phyloP scores from a whole-genome alignment of 139 green algal species.

The Coccomyxa sp. region DNA sequence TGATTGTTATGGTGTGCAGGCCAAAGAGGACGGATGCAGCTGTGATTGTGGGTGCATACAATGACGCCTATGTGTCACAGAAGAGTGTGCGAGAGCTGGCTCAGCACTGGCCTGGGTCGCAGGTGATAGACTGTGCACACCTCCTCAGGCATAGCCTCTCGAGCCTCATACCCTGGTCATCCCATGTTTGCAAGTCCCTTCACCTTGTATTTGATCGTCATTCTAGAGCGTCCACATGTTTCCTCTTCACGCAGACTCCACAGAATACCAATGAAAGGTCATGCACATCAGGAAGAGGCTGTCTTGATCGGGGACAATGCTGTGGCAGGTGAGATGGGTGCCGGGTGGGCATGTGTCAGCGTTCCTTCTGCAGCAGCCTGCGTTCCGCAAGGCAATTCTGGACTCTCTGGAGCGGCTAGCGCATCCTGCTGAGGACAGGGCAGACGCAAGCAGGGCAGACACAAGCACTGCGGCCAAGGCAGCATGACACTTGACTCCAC shows the following conservation, averaged over 20 bases:
- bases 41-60: slow-evolving; percentile 64
- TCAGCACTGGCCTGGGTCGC: slow-evolving; percentile 21
- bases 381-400: slow-evolving; percentile 39
- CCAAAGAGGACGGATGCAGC: slow-evolving; percentile 62
- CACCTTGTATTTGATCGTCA: background rate
- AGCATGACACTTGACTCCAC: no score
- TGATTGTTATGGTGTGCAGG: slow-evolving; percentile 25
- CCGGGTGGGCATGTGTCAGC: slow-evolving; percentile 69
- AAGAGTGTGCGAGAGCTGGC: slow-evolving; percentile 52
- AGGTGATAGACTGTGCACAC: background rate
- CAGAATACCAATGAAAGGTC: background rate
- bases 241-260: background rate
- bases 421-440: no score
- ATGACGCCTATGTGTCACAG: slow-evolving; percentile 72
- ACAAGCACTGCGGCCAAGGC: no score
- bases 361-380: slow-evolving; percentile 70
- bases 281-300: background rate
- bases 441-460: no score
- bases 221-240: background rate
- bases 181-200: background rate
- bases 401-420: slow-evolving; percentile 26
- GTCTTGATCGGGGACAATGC: slow-evolving; percentile 30
- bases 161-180: background rate
- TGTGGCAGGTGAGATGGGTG: slow-evolving; percentile 61
- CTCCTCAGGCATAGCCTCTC: background rate